A percentile compares a stretch with the other conserved stretches of the same genome.
These are phyloP conservation scores for Cadophora malorum DNA, from an alignment of 2,329 filamentous ascomycete genomes.

Conservation along the genomic window DNA sequence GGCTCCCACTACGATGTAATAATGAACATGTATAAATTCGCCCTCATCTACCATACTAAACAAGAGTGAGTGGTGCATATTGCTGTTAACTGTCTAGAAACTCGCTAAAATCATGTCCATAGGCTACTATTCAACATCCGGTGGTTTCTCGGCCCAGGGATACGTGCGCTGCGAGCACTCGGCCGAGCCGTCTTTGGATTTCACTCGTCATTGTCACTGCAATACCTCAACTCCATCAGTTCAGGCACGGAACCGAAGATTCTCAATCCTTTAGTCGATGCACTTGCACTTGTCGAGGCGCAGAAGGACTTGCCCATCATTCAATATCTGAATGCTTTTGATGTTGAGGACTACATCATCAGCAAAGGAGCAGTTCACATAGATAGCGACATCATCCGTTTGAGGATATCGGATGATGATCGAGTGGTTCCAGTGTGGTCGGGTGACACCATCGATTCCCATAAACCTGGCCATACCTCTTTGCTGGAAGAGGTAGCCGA, in stretches of 20 bases:
- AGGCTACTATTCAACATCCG: slow-evolving; percentile 22
- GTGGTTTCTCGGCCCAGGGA: slow-evolving; percentile 26
- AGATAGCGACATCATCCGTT: slow-evolving; percentile 3
- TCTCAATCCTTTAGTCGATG: slow-evolving; percentile 26
- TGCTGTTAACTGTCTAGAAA: too few species aligned
- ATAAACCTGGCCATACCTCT: not conserved
- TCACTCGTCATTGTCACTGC: slow-evolving; percentile 7
- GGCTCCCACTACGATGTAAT: not conserved
- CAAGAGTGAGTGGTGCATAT: slow-evolving; percentile 14
- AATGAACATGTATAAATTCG: slow-evolving; percentile 23
- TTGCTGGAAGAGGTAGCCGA: not conserved
- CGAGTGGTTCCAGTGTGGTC: not conserved
- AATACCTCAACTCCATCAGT: slow-evolving; percentile 7
- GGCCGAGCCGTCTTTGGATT: slow-evolving; percentile 25
- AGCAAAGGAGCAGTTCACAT: slow-evolving; percentile 25
- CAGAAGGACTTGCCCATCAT: not conserved
- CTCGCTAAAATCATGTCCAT: not conserved
- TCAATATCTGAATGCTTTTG: slow-evolving; percentile 25
- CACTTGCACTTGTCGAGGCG: slow-evolving; percentile 16
- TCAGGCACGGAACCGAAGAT: slow-evolving; percentile 9
- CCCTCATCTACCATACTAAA: slow-evolving; percentile 22
- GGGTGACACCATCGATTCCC: not conserved
- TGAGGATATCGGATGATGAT: slow-evolving; percentile 3
- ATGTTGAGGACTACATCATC: slow-evolving; percentile 26
- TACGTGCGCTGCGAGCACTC: slow-evolving; percentile 10